Evolutionary conservation across 2,329 filamentous ascomycete species (phyloP), one percentile per base, ranked within the genome.

Genomic region (Byssochlamys sp.): DNA sequence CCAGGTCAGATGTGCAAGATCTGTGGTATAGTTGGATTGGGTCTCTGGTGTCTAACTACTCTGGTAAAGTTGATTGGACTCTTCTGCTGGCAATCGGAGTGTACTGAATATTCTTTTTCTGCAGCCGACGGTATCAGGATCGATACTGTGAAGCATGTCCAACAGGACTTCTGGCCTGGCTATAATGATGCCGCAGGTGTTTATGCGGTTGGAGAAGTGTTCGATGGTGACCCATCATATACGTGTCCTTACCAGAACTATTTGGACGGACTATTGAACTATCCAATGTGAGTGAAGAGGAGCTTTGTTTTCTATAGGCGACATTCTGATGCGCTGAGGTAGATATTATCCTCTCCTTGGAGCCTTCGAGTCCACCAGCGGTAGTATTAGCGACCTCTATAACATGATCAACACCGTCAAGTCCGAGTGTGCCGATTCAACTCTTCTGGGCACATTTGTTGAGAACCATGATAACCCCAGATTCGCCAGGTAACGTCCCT

Each of bases 391-490:
- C 52, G 64, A 69, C 10, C 64, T 76, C 4, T 68, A 68, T 50
- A 62, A 68, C 52, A 72, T 69, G 65, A 69, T 74, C 54, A 66
- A 65, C 58, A 66, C 65, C 2, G 68, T 73, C 14, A 66, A 68
- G 24, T 65, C 63, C 0, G 59, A 61, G 19, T 79, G 75, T 57
- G 51, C 59, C 0, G 78, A 84, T 65, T 71, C 78, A 0, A 73
- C 76, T 1, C 71, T 78, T 4, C 71, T 84, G 5, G 82, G 77
- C 5, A 78, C 73, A 1, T 86, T 86, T 60, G 67, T 81, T 11
- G 83, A 86, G 64, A 86, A 85, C 66, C 83, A 86, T 66, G 84
- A 86, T 66, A 79, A 81, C 58, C 70, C 80, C 4, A 80, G 83
- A 14, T 85, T 83, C 65, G 68, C 81, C 14, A 67, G 57, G 64